A percentile compares a stretch with the other conserved stretches of the same genome.
Conservation (phyloP, 2,329 filamentous ascomycete genomes). For the Hymenoscyphus linearis region DNA sequence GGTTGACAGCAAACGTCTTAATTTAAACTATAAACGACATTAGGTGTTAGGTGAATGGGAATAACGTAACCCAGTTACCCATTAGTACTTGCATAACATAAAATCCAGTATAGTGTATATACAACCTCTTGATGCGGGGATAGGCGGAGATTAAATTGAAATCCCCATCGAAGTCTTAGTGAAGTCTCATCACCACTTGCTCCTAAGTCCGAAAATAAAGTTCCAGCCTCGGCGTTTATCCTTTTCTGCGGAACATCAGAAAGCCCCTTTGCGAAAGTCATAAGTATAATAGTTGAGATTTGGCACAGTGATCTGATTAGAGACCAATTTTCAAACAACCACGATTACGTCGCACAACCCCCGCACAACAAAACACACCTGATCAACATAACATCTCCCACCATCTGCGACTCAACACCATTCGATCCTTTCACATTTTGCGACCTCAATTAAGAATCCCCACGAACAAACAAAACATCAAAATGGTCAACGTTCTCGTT, state of each 20-base stretch:
- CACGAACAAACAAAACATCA: constrained; percentile 3
- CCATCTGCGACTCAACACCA: background rate
- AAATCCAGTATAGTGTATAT: too few relatives aligned
- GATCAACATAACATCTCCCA: background rate
- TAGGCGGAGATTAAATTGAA: background rate
- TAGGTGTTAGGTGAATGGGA: too few relatives aligned
- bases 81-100: too few relatives aligned
- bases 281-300: background rate
- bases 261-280: background rate
- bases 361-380: background rate
- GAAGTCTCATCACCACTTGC: background rate
- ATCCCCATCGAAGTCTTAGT: background rate
- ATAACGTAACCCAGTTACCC: too few relatives aligned
- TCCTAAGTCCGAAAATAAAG: background rate
- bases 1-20: too few relatives aligned
- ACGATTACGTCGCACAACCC: background rate
- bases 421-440: too few relatives aligned
- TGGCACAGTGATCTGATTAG: background rate
- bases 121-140: background rate
- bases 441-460: too few relatives aligned
- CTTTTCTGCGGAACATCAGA: background rate
- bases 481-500: constrained; percentile 38
- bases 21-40: too few relatives aligned
- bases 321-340: background rate
- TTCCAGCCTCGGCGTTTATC: background rate